phyloP scores from a whole-genome alignment of 495 filamentous ascomycete species.

The Penicillium turbatum region DNA sequence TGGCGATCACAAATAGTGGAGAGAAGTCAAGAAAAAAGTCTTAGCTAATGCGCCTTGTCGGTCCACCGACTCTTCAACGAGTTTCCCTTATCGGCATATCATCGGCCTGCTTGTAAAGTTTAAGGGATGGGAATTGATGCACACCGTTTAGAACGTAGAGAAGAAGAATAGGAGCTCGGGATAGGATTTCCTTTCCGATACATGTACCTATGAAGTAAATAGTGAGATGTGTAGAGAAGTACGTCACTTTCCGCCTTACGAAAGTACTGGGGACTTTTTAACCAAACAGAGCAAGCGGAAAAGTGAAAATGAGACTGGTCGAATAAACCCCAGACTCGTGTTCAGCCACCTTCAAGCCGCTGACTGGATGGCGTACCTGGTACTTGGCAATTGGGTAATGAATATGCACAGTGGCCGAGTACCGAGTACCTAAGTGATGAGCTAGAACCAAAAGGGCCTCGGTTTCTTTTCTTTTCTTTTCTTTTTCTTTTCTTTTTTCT shows the following conservation, averaged over 20 bases:
- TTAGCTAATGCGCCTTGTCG: not conserved
- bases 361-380: not conserved
- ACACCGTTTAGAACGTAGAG: too few species aligned
- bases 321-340: not conserved
- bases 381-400: conserved; percentile 1
- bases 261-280: not conserved
- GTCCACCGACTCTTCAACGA: not conserved
- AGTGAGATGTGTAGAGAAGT: not conserved
- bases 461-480: not conserved
- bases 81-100: not conserved
- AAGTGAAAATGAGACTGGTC: not conserved
- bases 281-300: not conserved
- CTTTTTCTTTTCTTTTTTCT: not conserved
- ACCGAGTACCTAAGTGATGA: not conserved
- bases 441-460: not conserved
- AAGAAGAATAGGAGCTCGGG: not conserved
- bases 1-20: conserved; percentile 1
- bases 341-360: conserved; percentile 1
- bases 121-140: not conserved
- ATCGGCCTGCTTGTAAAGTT: too few species aligned
- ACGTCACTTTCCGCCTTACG: not conserved
- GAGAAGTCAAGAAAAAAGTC: not conserved
- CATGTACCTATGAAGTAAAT: too few species aligned
- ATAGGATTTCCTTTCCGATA: conserved; percentile 4
- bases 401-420: not conserved